Percentiles rank a stretch among this genome's conserved stretches.
Evolutionary conservation across 129 eudicot species (phyloP).

Genomic region (Escallonia rubra): DNA sequence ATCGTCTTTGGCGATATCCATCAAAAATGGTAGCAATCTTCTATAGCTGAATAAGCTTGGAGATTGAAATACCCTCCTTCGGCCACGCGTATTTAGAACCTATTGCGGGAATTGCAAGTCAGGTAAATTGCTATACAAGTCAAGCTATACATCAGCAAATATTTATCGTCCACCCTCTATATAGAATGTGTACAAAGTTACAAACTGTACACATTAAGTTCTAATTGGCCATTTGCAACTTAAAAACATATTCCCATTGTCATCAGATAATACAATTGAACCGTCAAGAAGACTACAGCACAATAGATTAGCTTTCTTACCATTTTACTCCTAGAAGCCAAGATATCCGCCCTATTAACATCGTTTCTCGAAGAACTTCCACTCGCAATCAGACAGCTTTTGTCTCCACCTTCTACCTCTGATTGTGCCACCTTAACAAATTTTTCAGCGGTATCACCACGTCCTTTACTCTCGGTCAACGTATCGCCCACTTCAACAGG

Average conservation of each 20-base stretch:
- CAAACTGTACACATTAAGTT: neutral
- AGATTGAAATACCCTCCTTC: conserved; percentile 48
- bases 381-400: neutral
- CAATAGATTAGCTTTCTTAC: conserved; percentile 9
- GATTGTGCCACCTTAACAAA: conserved; percentile 17
- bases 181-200: neutral
- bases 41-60: conserved; percentile 59
- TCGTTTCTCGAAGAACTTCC: neutral
- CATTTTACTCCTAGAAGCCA: conserved; percentile 14
- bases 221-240: neutral
- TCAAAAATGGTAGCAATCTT: conserved; percentile 64
- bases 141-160: no score
- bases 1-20: conserved; percentile 34
- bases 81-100: conserved; percentile 27
- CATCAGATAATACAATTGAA: neutral
- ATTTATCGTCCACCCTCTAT: no score
- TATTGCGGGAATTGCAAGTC: conserved; percentile 5
- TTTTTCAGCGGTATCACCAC: conserved; percentile 3
- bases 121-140: neutral
- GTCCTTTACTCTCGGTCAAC: neutral
- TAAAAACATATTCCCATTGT: neutral
- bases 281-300: neutral
- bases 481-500: neutral
- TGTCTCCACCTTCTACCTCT: conserved; percentile 7
- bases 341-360: neutral